Evolutionary conservation across 1,284 basidiomycete species (phyloP).

Genomic region (Cerioporus squamosus): DNA sequence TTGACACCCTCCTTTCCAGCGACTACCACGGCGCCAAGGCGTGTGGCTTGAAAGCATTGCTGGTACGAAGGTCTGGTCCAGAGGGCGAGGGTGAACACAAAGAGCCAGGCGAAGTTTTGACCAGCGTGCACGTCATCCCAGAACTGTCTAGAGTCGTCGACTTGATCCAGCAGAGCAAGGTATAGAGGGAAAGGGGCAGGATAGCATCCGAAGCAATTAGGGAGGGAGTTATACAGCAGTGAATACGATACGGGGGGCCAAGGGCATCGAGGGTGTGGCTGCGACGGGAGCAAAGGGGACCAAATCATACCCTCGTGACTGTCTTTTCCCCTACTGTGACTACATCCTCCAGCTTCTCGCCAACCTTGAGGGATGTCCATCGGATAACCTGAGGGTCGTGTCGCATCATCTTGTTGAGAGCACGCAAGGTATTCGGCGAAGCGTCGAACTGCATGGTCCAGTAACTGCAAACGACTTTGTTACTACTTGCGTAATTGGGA

Average conservation of each 20-base stretch:
- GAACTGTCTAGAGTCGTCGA: slow-evolving; percentile 47
- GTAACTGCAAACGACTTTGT: slow-evolving; percentile 57
- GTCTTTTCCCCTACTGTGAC: slow-evolving; percentile 36
- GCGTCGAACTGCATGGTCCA: slow-evolving; percentile 92
- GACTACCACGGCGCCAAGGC: slow-evolving; percentile 69
- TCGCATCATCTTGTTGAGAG: slow-evolving; percentile 69
- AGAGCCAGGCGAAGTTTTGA: slow-evolving; percentile 44
- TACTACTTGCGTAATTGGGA: neutral
- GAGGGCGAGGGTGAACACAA: slow-evolving; percentile 55
- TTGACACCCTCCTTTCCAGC: slow-evolving; percentile 39
- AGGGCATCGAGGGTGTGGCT: too few species aligned
- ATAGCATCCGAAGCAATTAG: slow-evolving; percentile 10
- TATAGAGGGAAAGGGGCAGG: neutral
- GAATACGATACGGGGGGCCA: slow-evolving; percentile 9
- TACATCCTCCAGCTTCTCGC: slow-evolving; percentile 73
- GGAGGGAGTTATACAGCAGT: slow-evolving; percentile 15
- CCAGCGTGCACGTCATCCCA: slow-evolving; percentile 42
- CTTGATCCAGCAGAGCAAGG: slow-evolving; percentile 27
- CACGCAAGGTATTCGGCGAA: slow-evolving; percentile 69
- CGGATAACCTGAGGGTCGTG: slow-evolving; percentile 83
- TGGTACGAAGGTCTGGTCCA: slow-evolving; percentile 54
- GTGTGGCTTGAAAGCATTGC: slow-evolving; percentile 62
- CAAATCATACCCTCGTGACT: neutral
- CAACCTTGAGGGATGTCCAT: slow-evolving; percentile 83
- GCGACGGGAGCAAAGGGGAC: neutral